A percentile compares a stretch with the other conserved stretches of the same genome.
Evolutionary conservation across 129 eudicot genomes (phyloP).

Genomic region (Saussurea involucrata): DNA sequence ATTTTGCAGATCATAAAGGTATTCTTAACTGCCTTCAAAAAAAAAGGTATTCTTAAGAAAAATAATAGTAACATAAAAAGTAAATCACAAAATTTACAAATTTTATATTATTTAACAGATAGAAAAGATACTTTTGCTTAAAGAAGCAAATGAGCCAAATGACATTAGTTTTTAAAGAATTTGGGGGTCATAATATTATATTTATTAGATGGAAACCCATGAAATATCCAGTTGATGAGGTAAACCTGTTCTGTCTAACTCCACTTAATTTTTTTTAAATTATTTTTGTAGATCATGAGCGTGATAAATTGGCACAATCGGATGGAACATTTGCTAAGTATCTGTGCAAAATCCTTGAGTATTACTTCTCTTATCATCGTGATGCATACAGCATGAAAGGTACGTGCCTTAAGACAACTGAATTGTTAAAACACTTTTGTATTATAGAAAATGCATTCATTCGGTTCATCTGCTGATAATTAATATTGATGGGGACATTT

Average conservation of each 20-base stretch:
- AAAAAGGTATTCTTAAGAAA: no score
- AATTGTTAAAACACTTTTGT: neutral
- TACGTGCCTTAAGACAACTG: slow-evolving; percentile 13
- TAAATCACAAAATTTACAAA: no score
- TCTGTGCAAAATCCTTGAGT: slow-evolving; percentile 81
- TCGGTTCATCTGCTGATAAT: slow-evolving; percentile 19
- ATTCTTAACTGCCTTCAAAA: no score
- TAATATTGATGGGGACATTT: slow-evolving; percentile 14
- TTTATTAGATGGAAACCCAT: neutral
- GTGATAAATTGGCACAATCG: slow-evolving; percentile 58
- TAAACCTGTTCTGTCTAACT: neutral
- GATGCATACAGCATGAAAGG: slow-evolving; percentile 86
- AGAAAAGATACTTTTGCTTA: neutral
- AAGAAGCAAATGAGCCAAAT: neutral
- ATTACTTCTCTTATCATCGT: slow-evolving; percentile 74
- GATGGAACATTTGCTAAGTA: slow-evolving; percentile 69
- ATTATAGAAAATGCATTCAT: neutral
- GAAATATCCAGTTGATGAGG: neutral
- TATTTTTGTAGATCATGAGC: slow-evolving; percentile 66
- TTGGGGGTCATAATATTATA: slow-evolving; percentile 3
- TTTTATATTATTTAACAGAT: neutral
- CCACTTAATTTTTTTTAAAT: neutral
- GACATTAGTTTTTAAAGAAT: slow-evolving; percentile 1
- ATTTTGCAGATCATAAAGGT: neutral
- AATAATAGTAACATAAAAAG: neutral